Percentiles rank a stretch among this genome's conserved stretches.
Conservation (phyloP, 1,139 yeast genomes). For the Yamadazyma dendronema region DNA sequence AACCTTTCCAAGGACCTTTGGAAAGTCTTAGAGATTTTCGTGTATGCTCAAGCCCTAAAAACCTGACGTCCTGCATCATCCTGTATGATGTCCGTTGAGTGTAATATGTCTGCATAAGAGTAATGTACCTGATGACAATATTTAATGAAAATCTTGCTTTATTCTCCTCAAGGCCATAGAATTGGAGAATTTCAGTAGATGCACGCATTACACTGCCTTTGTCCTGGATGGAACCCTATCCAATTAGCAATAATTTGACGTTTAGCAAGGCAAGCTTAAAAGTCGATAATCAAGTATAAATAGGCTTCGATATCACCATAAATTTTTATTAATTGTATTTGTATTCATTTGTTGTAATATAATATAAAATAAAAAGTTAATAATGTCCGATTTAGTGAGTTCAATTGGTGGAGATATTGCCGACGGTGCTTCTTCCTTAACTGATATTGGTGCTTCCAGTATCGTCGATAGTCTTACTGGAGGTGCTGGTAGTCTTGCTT, state of each 20-base stretch:
- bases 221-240: neutral
- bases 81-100: neutral
- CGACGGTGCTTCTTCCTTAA: slow-evolving; percentile 4
- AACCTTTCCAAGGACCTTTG: neutral
- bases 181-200: neutral
- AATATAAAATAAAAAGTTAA: neutral
- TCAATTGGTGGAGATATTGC: slow-evolving; percentile 4
- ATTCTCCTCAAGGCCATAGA: neutral
- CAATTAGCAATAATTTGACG: neutral
- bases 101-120: neutral
- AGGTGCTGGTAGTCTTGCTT: neutral
- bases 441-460: slow-evolving; percentile 1
- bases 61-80: neutral
- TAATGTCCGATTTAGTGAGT: slow-evolving; percentile 4
- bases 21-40: too few species aligned
- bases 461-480: neutral
- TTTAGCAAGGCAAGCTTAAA: neutral
- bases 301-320: neutral
- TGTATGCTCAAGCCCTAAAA: neutral
- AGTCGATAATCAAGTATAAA: neutral
- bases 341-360: too few species aligned
- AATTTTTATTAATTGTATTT: neutral
- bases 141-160: neutral
- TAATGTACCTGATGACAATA: neutral
- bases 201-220: neutral